Percentiles rank a stretch among this genome's conserved stretches.
phyloP scores from a whole-genome alignment of 2,329 filamentous ascomycete species.

The Curvularia eragrostidis region DNA sequence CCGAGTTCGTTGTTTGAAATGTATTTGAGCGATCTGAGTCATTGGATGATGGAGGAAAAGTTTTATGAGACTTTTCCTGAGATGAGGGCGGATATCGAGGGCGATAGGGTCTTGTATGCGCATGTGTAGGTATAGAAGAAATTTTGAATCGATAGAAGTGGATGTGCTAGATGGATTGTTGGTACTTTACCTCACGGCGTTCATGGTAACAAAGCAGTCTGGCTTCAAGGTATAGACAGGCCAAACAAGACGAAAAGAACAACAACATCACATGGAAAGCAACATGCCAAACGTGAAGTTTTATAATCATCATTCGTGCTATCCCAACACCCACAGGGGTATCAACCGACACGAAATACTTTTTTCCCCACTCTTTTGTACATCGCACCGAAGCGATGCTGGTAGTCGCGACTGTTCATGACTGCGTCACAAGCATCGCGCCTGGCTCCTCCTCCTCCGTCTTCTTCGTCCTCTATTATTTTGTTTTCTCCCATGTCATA shows the following conservation, averaged over 20 bases:
- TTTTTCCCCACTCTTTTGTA: slow-evolving; percentile 4
- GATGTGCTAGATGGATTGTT: no score
- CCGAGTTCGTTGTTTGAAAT: not conserved
- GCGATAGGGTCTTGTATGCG: slow-evolving; percentile 20
- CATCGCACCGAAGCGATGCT: slow-evolving; percentile 12
- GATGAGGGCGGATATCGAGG: slow-evolving; percentile 41
- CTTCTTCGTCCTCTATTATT: slow-evolving; percentile 8
- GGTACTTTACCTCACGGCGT: no score
- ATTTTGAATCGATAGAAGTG: no score
- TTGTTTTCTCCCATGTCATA: slow-evolving; percentile 15
- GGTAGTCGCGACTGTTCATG: slow-evolving; percentile 17
- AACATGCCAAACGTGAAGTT: not conserved
- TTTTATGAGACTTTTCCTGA: slow-evolving; percentile 42
- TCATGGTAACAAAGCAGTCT: no score
- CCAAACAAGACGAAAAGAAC: not conserved
- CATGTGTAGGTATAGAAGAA: not conserved
- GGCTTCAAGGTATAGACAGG: not conserved
- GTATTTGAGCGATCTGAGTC: not conserved
- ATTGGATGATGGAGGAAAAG: slow-evolving; percentile 19
- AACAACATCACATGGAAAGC: not conserved
- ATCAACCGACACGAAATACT: slow-evolving; percentile 21
- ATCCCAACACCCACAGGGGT: slow-evolving; percentile 25
- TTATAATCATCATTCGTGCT: slow-evolving; percentile 20
- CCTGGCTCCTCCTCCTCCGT: not conserved
- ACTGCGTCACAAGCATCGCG: slow-evolving; percentile 10